phyloP scores from a whole-genome alignment of 1,139 yeast genomes.

The Zygoascus hellenicus region DNA sequence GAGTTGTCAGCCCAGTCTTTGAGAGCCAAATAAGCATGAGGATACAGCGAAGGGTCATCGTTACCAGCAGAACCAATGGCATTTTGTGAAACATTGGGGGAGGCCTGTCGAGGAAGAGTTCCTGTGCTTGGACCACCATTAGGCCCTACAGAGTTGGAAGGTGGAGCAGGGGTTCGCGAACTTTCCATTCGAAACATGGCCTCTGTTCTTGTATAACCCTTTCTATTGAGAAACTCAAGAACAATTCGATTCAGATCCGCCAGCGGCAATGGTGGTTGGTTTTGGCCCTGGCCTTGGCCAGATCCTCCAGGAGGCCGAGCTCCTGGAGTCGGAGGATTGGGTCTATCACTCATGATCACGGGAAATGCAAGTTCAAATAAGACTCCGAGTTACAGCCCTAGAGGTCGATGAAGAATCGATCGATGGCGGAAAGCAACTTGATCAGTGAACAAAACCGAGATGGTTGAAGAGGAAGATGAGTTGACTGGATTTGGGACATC shows the following conservation, averaged over 20 bases:
- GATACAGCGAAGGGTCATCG: constrained; percentile 51
- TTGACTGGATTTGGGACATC: too few relatives aligned
- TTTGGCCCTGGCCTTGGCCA: constrained; percentile 4
- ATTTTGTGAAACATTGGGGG: constrained; percentile 7
- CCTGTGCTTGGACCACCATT: constrained; percentile 19
- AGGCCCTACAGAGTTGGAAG: constrained; percentile 23
- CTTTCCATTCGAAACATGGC: constrained; percentile 89
- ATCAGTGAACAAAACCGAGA: too few relatives aligned
- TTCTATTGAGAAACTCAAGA: constrained; percentile 82
- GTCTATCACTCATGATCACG: constrained; percentile 5
- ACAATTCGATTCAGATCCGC: constrained; percentile 84
- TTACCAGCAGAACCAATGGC: constrained; percentile 9
- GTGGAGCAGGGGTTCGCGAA: constrained; percentile 61
- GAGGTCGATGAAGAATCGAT: too few relatives aligned
- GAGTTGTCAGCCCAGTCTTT: constrained; percentile 90
- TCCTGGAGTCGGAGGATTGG: constrained; percentile 4
- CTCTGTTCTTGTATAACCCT: constrained; percentile 92
- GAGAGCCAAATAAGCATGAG: constrained; percentile 71
- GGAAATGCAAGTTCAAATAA: too few relatives aligned
- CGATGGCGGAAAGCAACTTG: too few relatives aligned
- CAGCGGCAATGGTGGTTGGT: constrained; percentile 14
- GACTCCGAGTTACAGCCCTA: too few relatives aligned
- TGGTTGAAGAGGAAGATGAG: too few relatives aligned
- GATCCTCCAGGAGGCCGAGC: constrained; percentile 9
- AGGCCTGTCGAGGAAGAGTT: constrained; percentile 3